These are phyloP conservation scores for Mycothermus thermophilus DNA, from an alignment of 495 filamentous ascomycete genomes.

Conservation along the genomic window DNA sequence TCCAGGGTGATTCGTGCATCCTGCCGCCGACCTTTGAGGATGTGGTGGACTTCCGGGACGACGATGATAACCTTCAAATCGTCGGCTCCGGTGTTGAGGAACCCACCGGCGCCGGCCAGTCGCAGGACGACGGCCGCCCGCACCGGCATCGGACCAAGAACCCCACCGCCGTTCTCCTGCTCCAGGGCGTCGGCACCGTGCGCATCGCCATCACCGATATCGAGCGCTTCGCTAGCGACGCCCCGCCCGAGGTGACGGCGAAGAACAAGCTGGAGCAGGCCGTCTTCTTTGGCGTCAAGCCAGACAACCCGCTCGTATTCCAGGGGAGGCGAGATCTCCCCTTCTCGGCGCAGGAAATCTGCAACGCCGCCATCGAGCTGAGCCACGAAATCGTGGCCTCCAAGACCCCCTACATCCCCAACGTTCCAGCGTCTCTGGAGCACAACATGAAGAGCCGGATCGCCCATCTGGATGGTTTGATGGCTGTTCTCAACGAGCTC, in stretches of 20 bases:
- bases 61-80: slow-evolving; percentile 43
- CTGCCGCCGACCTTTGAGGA: slow-evolving; percentile 62
- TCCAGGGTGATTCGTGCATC: slow-evolving; percentile 47
- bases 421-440: slow-evolving; percentile 58
- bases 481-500: slow-evolving; percentile 46
- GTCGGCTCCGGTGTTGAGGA: slow-evolving; percentile 49
- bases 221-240: slow-evolving; percentile 34
- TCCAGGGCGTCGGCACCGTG: slow-evolving; percentile 68
- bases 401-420: slow-evolving; percentile 54
- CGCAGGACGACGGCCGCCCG: slow-evolving; percentile 27
- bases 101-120: slow-evolving; percentile 24
- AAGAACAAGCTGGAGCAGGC: slow-evolving; percentile 88
- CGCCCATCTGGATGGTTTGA: slow-evolving; percentile 57
- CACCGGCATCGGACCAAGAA: slow-evolving; percentile 41
- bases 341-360: slow-evolving; percentile 56
- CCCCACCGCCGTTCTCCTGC: slow-evolving; percentile 55
- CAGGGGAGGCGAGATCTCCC: slow-evolving; percentile 43
- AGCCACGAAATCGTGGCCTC: slow-evolving; percentile 75
- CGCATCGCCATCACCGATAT: slow-evolving; percentile 48
- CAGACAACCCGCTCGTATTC: slow-evolving; percentile 70
- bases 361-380: slow-evolving; percentile 60
- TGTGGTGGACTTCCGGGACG: slow-evolving; percentile 62
- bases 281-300: slow-evolving; percentile 73
- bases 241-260: slow-evolving; percentile 48
- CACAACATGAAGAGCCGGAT: slow-evolving; percentile 60